Base-by-base conservation (phyloP, 1,139 yeast genomes). In the Candida sp. region DNA sequence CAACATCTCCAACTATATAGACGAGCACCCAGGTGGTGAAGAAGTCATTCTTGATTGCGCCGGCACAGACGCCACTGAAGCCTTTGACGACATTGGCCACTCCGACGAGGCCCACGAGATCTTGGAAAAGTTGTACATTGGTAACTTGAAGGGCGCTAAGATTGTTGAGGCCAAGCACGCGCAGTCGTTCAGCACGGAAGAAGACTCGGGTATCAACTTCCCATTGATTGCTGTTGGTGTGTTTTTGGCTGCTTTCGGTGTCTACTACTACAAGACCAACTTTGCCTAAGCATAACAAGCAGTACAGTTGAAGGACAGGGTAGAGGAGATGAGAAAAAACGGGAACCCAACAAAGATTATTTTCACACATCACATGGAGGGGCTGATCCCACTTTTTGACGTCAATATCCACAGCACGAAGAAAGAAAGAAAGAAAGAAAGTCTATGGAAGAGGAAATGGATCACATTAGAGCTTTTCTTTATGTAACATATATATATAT, bases 21-120 rank as follows among this genome's bases (percentile, higher is more conserved):
- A 67, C 37, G 76, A 80, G 49, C 85, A 81, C 55, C 86, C 86
- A 0, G 86, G 86, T 11, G 86, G 86, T 3, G 62, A 75, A 0
- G 81, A 71, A 7, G 77, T 82, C 42, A 79, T 82, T 42, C 62
- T 81, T 54, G 78, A 78, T 58, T 79, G 77, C 56, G 86, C 85
- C 6, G 86, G 86, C 1, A 72, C 77, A 52, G 86, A 82, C 58
- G 85, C 85, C n/a, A 80, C 86, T 34, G 80, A 79, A 58, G 84
- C 78, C 9, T 82, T 82, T 63, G 84, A 63, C 56, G 99, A 94
- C 68, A 93, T 94, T 65, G 99, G 99, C 40, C 99, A 94, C 73
- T 92, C 98, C 39, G 98, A 93, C 59, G 98, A 93, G 62, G 98
- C 99, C 35, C 85, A 86, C 60, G 96, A 88, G 61, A 80, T 88